phyloP scores from a whole-genome alignment of 495 filamentous ascomycete genomes.

The Hyaloscypha variabilis region DNA sequence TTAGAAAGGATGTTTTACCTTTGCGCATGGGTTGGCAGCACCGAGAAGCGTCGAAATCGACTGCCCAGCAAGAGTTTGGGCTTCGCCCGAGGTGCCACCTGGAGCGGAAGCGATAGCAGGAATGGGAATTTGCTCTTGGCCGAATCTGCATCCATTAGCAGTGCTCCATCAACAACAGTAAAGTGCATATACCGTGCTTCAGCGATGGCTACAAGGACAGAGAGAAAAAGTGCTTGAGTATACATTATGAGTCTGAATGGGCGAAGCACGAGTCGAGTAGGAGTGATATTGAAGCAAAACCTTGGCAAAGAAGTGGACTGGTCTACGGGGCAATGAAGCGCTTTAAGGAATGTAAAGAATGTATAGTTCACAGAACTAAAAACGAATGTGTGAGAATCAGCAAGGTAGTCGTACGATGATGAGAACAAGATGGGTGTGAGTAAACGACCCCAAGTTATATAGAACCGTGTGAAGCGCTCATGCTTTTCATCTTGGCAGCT shows the following conservation, averaged over 20 bases:
- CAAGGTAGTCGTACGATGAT: not conserved
- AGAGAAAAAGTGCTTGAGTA: conserved; percentile 28
- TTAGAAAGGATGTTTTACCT: conserved; percentile 16
- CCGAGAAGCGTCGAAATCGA: conserved; percentile 26
- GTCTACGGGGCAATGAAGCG: conserved; percentile 5
- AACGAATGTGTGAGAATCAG: conserved; percentile 21
- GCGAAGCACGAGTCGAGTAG: not conserved
- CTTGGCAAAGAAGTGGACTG: conserved; percentile 17
- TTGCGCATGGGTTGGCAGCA: conserved; percentile 33
- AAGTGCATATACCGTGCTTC: conserved; percentile 27
- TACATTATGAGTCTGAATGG: conserved; percentile 24
- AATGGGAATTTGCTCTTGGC: conserved; percentile 32
- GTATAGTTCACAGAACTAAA: conserved; percentile 31
- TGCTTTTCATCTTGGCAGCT: conserved; percentile 5
- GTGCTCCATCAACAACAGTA: not conserved
- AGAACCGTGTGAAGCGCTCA: conserved; percentile 10
- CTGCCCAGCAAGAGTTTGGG: conserved; percentile 29
- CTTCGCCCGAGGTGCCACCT: conserved; percentile 25
- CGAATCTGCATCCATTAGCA: conserved; percentile 23
- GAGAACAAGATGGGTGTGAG: conserved; percentile 4
- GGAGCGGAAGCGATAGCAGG: conserved; percentile 23
- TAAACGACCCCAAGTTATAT: conserved; percentile 20
- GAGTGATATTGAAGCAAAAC: not conserved
- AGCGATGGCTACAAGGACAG: conserved; percentile 22
- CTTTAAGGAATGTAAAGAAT: conserved; percentile 24